Evolutionary conservation across 208 protist species (phyloP).

Genomic region (Entamoeba histolytica): DNA sequence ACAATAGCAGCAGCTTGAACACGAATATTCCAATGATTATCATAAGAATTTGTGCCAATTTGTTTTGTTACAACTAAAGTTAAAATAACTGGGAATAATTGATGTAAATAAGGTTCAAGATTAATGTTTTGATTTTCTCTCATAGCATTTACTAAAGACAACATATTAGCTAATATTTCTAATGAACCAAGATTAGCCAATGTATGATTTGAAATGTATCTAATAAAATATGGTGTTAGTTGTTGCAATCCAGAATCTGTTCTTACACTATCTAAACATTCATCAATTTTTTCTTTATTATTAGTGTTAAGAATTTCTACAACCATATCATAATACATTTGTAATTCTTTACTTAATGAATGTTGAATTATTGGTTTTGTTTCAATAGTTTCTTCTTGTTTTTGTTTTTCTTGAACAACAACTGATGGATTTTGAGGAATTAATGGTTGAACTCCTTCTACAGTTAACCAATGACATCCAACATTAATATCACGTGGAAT

Average conservation of each 20-base stretch:
- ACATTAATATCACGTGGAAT: not conserved
- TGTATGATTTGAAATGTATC: not conserved
- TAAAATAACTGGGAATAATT: not conserved
- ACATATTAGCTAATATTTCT: not conserved
- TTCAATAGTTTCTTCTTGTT: not conserved
- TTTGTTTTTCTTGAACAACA: not conserved
- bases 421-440: not conserved
- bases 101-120: not conserved
- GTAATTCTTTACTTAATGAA: not conserved
- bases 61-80: not conserved
- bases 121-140: not conserved
- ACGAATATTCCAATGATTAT: not conserved
- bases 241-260: not conserved
- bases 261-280: not conserved
- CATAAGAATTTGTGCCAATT: not conserved
- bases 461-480: not conserved
- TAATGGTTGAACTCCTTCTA: not conserved
- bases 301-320: not conserved
- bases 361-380: not conserved
- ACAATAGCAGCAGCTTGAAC: not conserved
- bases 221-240: not conserved
- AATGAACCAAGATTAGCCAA: not conserved
- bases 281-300: not conserved
- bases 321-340: not conserved
- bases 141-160: not conserved